A percentile compares a stretch with the other conserved stretches of the same genome.
phyloP scores from a whole-genome alignment of 2,329 filamentous ascomycete genomes.

The Fusarium sp. region DNA sequence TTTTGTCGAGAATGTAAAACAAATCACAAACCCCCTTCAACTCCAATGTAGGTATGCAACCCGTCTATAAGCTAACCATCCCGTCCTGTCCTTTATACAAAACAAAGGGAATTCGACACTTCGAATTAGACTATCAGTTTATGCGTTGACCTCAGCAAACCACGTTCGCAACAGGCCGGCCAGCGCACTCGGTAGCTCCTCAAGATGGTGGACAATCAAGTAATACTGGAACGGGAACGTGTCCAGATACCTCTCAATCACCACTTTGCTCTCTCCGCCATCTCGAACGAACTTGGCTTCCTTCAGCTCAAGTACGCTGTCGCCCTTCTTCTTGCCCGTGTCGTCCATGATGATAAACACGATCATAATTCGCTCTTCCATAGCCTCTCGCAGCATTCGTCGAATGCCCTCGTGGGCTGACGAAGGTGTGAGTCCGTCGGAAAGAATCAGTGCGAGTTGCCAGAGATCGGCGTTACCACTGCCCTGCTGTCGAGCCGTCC shows the following conservation, averaged over 20 bases:
- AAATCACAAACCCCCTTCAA: slow-evolving; percentile 12
- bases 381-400: slow-evolving; percentile 84
- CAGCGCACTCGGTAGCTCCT: slow-evolving; percentile 89
- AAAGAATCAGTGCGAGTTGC: slow-evolving; percentile 94
- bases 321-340: slow-evolving; percentile 59
- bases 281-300: slow-evolving; percentile 85
- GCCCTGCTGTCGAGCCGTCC: slow-evolving; percentile 75
- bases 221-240: slow-evolving; percentile 98
- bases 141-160: slow-evolving; percentile 80
- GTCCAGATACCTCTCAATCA: slow-evolving; percentile 92
- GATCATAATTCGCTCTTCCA: slow-evolving; percentile 96
- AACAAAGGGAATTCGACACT: slow-evolving; percentile 2
- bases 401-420: slow-evolving; percentile 84
- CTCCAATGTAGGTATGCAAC: slow-evolving; percentile 27
- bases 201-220: slow-evolving; percentile 90
- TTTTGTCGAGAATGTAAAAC: slow-evolving; percentile 7
- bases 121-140: slow-evolving; percentile 21
- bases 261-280: slow-evolving; percentile 73
- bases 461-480: slow-evolving; percentile 78
- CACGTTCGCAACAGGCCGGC: slow-evolving; percentile 92
- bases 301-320: slow-evolving; percentile 87
- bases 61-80: slow-evolving; percentile 2
- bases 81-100: neutral
- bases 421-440: slow-evolving; percentile 89
- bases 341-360: slow-evolving; percentile 97